Evolutionary conservation across 768 basidiomycete genomes (phyloP).

Genomic region (Ephemerocybe angulata): DNA sequence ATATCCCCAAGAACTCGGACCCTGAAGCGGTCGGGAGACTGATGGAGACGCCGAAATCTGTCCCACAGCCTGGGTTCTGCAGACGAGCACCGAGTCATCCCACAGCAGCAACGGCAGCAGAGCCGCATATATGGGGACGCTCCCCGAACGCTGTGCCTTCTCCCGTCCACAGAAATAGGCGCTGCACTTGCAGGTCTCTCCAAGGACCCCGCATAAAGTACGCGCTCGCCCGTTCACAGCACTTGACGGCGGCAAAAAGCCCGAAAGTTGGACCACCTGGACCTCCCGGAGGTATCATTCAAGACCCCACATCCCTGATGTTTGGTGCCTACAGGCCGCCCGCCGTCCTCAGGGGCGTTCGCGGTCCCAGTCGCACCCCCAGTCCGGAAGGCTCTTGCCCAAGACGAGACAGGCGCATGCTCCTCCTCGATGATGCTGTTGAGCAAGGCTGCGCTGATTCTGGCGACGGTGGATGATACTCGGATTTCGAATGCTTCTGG

Average conservation of each 20-base stretch:
- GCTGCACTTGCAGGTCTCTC: neutral
- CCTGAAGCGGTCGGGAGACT: neutral
- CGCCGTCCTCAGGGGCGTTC: neutral
- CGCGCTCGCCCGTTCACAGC: too few species aligned
- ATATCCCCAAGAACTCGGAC: constrained; percentile 3
- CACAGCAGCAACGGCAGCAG: too few species aligned
- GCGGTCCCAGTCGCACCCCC: neutral
- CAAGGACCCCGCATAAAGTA: neutral
- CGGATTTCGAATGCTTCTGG: too few species aligned
- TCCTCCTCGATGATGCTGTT: too few species aligned
- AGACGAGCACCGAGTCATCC: neutral
- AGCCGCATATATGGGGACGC: neutral
- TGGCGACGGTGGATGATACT: neutral
- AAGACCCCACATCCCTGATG: too few species aligned
- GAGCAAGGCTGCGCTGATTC: too few species aligned
- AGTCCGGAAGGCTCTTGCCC: neutral
- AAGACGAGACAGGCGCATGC: too few species aligned
- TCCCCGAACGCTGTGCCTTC: neutral
- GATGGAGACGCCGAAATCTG: neutral
- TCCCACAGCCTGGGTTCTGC: neutral
- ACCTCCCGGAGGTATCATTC: neutral
- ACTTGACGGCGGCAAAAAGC: neutral
- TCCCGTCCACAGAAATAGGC: neutral
- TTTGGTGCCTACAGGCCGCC: too few species aligned
- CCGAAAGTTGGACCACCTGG: constrained; percentile 1